Evolutionary conservation across 169 alveolate species (phyloP).

Genomic region (Plasmodium malariae): DNA sequence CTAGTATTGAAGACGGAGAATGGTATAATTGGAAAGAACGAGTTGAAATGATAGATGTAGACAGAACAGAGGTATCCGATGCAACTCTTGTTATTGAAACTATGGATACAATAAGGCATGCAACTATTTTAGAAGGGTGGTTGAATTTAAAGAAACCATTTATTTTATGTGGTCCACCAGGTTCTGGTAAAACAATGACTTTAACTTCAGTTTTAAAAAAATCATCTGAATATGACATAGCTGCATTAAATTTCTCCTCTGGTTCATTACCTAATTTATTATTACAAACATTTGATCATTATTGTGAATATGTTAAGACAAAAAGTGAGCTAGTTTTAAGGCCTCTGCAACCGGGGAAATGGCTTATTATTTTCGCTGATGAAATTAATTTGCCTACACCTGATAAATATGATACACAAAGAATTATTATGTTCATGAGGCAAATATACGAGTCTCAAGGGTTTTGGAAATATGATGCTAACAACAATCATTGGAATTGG

Average conservation of each 20-base stretch:
- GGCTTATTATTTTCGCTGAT: constrained; percentile 98
- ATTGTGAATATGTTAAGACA: constrained; percentile 96
- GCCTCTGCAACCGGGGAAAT: constrained; percentile 95
- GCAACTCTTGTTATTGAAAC: constrained; percentile 97
- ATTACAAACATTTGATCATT: constrained; percentile 95
- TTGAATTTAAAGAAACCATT: constrained; percentile 96
- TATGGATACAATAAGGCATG: constrained; percentile 97
- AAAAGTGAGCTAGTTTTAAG: constrained; percentile 92
- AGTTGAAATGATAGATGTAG: constrained; percentile 93
- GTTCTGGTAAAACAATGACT: constrained; percentile 98
- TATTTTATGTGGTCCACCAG: constrained; percentile 98
- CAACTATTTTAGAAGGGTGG: constrained; percentile 96
- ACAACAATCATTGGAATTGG: constrained; percentile 91
- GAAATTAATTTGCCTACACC: constrained; percentile 97
- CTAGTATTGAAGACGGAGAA: constrained; percentile 93
- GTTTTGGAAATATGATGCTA: constrained; percentile 93
- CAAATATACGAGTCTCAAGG: constrained; percentile 97
- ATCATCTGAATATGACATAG: constrained; percentile 95
- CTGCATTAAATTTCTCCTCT: constrained; percentile 95
- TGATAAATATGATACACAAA: constrained; percentile 98
- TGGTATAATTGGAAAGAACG: constrained; percentile 96
- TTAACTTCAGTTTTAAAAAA: constrained; percentile 95
- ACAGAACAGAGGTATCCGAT: constrained; percentile 90
- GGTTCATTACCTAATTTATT: constrained; percentile 96
- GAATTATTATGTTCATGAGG: constrained; percentile 95